phyloP scores from a whole-genome alignment of 2,329 filamentous ascomycete species.

The Teratosphaeria epicoccoides region DNA sequence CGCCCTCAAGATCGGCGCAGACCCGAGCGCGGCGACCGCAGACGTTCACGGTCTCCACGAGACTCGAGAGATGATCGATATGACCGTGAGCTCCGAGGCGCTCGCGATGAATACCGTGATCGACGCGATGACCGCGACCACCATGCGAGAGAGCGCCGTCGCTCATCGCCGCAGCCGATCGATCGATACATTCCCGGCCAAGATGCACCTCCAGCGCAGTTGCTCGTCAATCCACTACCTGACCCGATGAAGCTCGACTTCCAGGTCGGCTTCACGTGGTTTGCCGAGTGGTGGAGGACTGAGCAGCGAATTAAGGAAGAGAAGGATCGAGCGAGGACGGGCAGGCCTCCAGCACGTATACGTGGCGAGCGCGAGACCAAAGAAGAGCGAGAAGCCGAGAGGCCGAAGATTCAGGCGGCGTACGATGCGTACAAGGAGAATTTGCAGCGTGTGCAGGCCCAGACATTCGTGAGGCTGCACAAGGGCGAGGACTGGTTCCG shows the following conservation, averaged over 20 bases:
- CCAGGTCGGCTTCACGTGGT: conserved; percentile 77
- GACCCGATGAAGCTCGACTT: conserved; percentile 65
- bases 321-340: conserved; percentile 59
- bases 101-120: conserved; percentile 54
- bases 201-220: conserved; percentile 35
- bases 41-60: conserved; percentile 61
- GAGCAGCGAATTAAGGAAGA: conserved; percentile 77
- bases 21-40: conserved; percentile 40
- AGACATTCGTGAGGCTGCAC: conserved; percentile 80
- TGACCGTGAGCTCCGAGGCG: conserved; percentile 51
- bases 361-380: conserved; percentile 55
- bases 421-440: conserved; percentile 58
- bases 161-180: conserved; percentile 55
- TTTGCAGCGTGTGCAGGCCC: conserved; percentile 50
- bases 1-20: conserved; percentile 20
- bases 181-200: conserved; percentile 77
- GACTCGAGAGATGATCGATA: conserved; percentile 57
- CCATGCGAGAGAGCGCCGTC: conserved; percentile 44
- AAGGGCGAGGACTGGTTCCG: conserved; percentile 97
- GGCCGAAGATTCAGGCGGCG: conserved; percentile 62
- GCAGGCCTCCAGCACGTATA: conserved; percentile 49
- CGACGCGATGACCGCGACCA: conserved; percentile 51
- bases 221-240: conserved; percentile 54
- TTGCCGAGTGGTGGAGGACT: conserved; percentile 75
- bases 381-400: conserved; percentile 69